Base-by-base conservation (phyloP, 345 rosid species). In the Camelina laxa region DNA sequence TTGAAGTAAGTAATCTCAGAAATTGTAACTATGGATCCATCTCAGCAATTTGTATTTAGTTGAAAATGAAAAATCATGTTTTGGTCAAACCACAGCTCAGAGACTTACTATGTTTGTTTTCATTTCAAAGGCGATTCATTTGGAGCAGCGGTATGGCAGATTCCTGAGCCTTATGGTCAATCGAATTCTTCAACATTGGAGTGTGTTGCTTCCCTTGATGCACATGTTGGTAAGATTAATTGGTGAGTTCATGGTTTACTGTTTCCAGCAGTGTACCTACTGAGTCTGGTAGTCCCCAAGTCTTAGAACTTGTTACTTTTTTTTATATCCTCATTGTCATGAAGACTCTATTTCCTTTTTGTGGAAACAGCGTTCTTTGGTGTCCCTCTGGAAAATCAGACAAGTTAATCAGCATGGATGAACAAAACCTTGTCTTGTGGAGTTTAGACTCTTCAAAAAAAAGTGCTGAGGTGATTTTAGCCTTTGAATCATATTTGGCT, bases 121-220 rank as follows among this genome's bases (percentile, higher is more conserved):
- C 72, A 31, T 60, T 36, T 78, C 4, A 61, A 27, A 90, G 96
- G 93, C 5, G 99, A 92, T 55, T 84, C 94, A 27, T 88, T 79
- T 60, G 98, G 94, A 79, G 94, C 99, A 21, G 96, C 96, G 3
- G 81, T 90, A 67, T 95, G 98, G 99, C 91, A 86, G 84, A 92
- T 95, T 27, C 99, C 96, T n/a, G 99, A 95, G 89, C 79, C 91
- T 21, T 89, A 95, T 65, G 97, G 97, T 54, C 96, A 89, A 70
- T 79, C 85, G 15, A 91, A 86, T 81, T 92, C 97, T 7, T 87
- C 96, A 54, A 94, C 90, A 22, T 47, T 88, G 84, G 98, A 89
- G 72, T 82, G 77, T 54, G 80, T 89, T 65, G 89, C 97, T 10
- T 85, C 87, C 7, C 97, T 93, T 67, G 95, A 89, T 85, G 84